Evolutionary conservation across 2,329 filamentous ascomycete genomes (phyloP).

Genomic region (Pseudopyricularia javanii): DNA sequence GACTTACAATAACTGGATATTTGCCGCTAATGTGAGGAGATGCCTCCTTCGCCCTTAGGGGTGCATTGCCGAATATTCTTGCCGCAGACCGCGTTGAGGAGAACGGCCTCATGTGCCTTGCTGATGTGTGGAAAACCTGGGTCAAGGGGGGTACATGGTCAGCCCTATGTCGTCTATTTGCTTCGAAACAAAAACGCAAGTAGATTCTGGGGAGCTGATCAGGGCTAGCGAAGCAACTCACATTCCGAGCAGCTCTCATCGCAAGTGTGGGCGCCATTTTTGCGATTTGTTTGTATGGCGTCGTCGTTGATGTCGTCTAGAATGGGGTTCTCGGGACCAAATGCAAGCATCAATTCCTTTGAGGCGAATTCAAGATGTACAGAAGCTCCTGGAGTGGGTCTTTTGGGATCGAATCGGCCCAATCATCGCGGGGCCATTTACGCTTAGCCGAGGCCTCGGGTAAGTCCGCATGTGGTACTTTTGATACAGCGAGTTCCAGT

Average conservation of each 20-base stretch:
- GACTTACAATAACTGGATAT: constrained; percentile 82
- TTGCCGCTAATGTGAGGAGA: constrained; percentile 76
- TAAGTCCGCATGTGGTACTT: no score
- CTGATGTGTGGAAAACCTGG: constrained; percentile 9
- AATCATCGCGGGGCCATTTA: background rate
- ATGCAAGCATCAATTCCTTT: background rate
- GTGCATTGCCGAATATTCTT: constrained; percentile 74
- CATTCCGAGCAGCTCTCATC: constrained; percentile 9
- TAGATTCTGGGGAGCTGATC: no score
- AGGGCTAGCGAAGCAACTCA: background rate
- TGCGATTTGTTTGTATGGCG: background rate
- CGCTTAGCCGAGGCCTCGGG: background rate
- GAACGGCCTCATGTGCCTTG: constrained; percentile 61
- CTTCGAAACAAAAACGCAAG: background rate
- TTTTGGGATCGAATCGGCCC: background rate
- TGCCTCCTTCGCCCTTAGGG: constrained; percentile 86
- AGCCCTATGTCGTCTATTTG: background rate
- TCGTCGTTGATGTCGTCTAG: background rate
- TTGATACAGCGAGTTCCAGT: no score
- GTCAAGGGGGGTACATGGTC: background rate
- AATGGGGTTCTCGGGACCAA: background rate
- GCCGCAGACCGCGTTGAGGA: constrained; percentile 75
- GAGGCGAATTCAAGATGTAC: background rate
- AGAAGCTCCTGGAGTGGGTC: background rate
- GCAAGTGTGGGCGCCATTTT: constrained; percentile 2